Conservation (phyloP, 352 stramenopile genomes). For the Phytopythium aichiense region DNA sequence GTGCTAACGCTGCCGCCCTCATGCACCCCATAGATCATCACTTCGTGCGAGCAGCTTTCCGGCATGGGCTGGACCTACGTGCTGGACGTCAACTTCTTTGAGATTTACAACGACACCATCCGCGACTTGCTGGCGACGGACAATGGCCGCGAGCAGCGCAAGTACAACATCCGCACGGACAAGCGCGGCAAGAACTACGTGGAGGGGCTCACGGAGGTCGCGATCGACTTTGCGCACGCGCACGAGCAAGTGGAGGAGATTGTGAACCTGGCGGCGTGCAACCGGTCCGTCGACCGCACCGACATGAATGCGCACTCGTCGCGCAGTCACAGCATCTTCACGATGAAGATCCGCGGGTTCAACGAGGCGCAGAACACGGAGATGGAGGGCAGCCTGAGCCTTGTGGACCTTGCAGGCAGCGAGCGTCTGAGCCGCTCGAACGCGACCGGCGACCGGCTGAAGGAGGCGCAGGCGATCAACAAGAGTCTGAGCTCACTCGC, state of each 20-base stretch:
- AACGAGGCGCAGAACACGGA: constrained; percentile 89
- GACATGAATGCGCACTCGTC: constrained; percentile 99
- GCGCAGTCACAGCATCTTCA: constrained; percentile 98
- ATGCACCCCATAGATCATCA: constrained; percentile 56
- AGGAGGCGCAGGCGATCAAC: constrained; percentile 99
- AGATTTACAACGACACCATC: constrained; percentile 99
- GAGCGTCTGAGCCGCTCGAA: constrained; percentile 95
- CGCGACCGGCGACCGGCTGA: constrained; percentile 89
- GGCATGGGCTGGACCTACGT: constrained; percentile 94
- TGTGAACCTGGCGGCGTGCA: constrained; percentile 86
- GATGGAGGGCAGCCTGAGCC: constrained; percentile 92
- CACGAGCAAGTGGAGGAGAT: constrained; percentile 87
- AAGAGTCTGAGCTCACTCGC: constrained; percentile 98
- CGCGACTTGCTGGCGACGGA: constrained; percentile 93
- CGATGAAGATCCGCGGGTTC: constrained; percentile 86
- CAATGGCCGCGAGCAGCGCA: constrained; percentile 33
- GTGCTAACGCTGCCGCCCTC: background rate
- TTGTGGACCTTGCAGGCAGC: constrained; percentile 93
- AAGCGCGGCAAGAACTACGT: constrained; percentile 82
- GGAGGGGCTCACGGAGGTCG: constrained; percentile 81
- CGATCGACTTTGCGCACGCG: constrained; percentile 77
- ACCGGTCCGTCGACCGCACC: constrained; percentile 95
- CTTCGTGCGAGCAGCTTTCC: constrained; percentile 57
- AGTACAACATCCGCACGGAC: constrained; percentile 83
- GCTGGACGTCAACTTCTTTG: constrained; percentile 97